Evolutionary conservation across 805 yeast genomes (phyloP), one percentile per base, ranked within the genome.

Genomic region (Saccharomycopsis vini): DNA sequence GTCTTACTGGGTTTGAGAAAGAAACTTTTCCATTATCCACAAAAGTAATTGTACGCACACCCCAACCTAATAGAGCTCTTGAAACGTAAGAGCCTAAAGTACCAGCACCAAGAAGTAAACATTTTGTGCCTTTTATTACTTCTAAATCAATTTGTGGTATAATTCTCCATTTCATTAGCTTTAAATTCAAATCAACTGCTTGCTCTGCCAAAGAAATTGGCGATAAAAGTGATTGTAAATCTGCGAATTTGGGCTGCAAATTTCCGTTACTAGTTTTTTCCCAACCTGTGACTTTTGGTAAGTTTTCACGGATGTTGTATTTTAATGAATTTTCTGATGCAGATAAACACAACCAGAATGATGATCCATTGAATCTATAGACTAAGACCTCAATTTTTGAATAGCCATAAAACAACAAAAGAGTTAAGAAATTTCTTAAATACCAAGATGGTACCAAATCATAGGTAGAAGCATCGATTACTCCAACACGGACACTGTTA

Each of bases 121-220:
- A 81, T 51, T 72, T 80, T 9, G 81, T 72, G 15, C 61, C 47
- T 50, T 75, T 73, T 19, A 92, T 66, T 2, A 63, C 56, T 4
- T 84, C 89, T 38, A 92, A 66, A 55, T 92, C 74, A 3, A 92
- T 58, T 6, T 77, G 71, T 0, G 98, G 97, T 0, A 85, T 87
- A 15, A 92, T 75, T 52, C 98, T 71, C 99, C 99, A 92, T 57
- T 88, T 87, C 98, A 92, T 92, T 36, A 92, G 66, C 62, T 86
- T 85, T 46, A 92, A 66, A 57, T 92, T 92, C 45, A 92, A 69
- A 59, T 89, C 96, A 4, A 88, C 89, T 0, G 97, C 90, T 61
- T 94, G 97, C 47, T 81, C 84, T 0, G 96, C 90, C 19, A 92
- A 66, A 51, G 82, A 79, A 10, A 68, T 50, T 0, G 98, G 98